phyloP scores from a whole-genome alignment of 768 basidiomycete genomes.

The Trametes elegans region DNA sequence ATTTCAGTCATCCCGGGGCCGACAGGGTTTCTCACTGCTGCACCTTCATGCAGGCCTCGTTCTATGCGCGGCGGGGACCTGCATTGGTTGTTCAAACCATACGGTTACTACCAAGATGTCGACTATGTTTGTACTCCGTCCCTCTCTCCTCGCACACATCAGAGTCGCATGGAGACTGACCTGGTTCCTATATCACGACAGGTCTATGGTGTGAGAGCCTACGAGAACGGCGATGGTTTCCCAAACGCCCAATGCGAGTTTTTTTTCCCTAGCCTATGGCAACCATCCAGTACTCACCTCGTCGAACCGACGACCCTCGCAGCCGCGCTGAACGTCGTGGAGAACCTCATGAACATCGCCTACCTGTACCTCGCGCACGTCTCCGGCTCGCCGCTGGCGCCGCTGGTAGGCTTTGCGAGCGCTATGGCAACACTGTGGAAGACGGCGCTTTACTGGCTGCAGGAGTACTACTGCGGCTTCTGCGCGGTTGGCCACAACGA shows the following conservation, averaged over 20 bases:
- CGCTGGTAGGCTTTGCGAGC: slow-evolving; percentile 70
- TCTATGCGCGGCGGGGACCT: slow-evolving; percentile 87
- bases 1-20: neutral
- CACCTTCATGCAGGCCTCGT: slow-evolving; percentile 53
- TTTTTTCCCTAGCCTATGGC: neutral
- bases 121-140: slow-evolving; percentile 35
- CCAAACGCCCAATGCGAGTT: slow-evolving; percentile 80
- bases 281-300: neutral
- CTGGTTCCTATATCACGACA: slow-evolving; percentile 29
- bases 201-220: slow-evolving; percentile 72
- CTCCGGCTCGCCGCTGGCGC: slow-evolving; percentile 57
- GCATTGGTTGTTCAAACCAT: slow-evolving; percentile 91
- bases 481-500: slow-evolving; percentile 79
- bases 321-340: slow-evolving; percentile 81
- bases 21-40: neutral
- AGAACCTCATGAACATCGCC: slow-evolving; percentile 67
- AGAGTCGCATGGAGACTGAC: neutral
- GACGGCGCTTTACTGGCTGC: slow-evolving; percentile 74
- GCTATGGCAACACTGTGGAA: slow-evolving; percentile 79
- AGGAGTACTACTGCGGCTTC: slow-evolving; percentile 73
- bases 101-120: slow-evolving; percentile 70
- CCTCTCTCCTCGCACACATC: neutral
- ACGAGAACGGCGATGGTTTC: slow-evolving; percentile 72
- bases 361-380: slow-evolving; percentile 79
- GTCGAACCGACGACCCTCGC: slow-evolving; percentile 4